A percentile compares a stretch with the other conserved stretches of the same genome.
Evolutionary conservation across 2,329 filamentous ascomycete species (phyloP).

Genomic region (Venturiaceae sp.): DNA sequence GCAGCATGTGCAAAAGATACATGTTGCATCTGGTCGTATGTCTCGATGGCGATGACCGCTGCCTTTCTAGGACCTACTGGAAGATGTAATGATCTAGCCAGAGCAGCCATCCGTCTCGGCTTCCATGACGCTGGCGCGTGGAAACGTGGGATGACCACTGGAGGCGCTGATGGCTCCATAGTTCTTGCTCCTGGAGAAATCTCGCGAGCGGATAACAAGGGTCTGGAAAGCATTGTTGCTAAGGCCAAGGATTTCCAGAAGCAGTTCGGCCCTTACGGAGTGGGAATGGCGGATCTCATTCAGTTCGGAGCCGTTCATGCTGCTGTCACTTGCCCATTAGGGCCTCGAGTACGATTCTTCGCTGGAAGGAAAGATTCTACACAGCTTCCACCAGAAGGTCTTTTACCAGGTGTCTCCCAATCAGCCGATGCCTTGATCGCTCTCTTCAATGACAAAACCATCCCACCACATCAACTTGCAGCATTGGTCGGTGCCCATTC

Average conservation of each 20-base stretch:
- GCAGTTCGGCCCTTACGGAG: constrained; percentile 22
- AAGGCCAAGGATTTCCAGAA: constrained; percentile 19
- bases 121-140: constrained; percentile 25
- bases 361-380: constrained; percentile 27
- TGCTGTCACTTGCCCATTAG: constrained; percentile 27
- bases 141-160: constrained; percentile 17
- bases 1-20: constrained; percentile 22
- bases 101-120: constrained; percentile 21
- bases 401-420: constrained; percentile 22
- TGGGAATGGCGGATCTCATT: constrained; percentile 28
- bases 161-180: constrained; percentile 23
- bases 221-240: constrained; percentile 17
- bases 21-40: constrained; percentile 25
- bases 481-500: constrained; percentile 27
- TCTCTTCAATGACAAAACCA: constrained; percentile 27
- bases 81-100: constrained; percentile 22
- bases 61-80: constrained; percentile 16
- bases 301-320: constrained; percentile 27
- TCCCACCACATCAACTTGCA: constrained; percentile 24
- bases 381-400: constrained; percentile 21
- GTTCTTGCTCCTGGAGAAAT: constrained; percentile 19
- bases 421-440: constrained; percentile 22
- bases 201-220: constrained; percentile 19
- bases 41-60: constrained; percentile 19
- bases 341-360: constrained; percentile 23